Conservation (phyloP, 1,284 basidiomycete species). For the Anthracocystis walkeri region DNA sequence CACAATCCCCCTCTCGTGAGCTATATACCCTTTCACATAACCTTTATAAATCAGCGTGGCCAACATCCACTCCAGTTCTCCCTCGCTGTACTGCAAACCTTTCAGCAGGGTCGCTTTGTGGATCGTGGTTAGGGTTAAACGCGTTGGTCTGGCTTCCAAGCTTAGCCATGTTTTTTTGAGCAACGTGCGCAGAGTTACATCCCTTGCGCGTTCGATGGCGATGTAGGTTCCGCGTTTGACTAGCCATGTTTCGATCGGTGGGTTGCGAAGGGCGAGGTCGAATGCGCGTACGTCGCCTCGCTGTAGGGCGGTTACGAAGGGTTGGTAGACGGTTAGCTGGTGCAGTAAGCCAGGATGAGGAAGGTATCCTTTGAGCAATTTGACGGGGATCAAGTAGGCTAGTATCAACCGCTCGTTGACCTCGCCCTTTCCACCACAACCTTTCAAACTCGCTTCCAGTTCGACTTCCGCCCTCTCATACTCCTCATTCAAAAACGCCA, state of each 20-base stretch:
- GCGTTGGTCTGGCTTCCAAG: conserved; percentile 24
- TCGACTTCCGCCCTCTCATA: conserved; percentile 82
- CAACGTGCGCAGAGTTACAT: conserved; percentile 84
- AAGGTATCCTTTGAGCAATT: conserved; percentile 84
- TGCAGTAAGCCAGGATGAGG: conserved; percentile 79
- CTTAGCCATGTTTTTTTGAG: conserved; percentile 73
- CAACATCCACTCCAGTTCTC: conserved; percentile 92
- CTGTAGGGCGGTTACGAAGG: conserved; percentile 75
- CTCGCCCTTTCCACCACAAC: conserved; percentile 78
- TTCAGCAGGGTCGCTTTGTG: conserved; percentile 44
- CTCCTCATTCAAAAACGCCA: conserved; percentile 91
- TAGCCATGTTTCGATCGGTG: conserved; percentile 75
- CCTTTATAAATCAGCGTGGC: conserved; percentile 91
- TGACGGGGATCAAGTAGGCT: conserved; percentile 87
- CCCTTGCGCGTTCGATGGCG: conserved; percentile 86
- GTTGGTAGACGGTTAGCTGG: conserved; percentile 77
- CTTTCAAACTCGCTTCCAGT: conserved; percentile 82
- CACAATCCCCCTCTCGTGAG: conserved; percentile 91
- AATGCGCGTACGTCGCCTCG: conserved; percentile 83
- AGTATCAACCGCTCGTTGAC: conserved; percentile 88
- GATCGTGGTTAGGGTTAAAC: conserved; percentile 42
- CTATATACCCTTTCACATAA: conserved; percentile 93
- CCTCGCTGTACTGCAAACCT: conserved; percentile 71
- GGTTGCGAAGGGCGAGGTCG: conserved; percentile 77
- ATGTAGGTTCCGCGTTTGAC: conserved; percentile 86